Evolutionary conservation across 1,139 yeast genomes (phyloP), one percentile per base, ranked within the genome.

Genomic region (Komagataea norvegica): DNA sequence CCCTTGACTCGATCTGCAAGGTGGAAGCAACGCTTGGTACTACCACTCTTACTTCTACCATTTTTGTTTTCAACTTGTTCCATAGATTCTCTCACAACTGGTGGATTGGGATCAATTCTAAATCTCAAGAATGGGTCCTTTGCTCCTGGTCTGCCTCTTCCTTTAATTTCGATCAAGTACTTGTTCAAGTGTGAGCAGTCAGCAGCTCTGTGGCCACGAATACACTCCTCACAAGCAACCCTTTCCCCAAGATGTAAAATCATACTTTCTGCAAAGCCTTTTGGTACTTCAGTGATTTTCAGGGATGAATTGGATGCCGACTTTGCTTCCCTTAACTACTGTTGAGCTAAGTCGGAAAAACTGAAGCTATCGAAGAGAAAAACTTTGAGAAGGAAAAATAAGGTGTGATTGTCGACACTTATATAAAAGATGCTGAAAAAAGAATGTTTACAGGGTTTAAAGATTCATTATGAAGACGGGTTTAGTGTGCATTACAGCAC

Each of bases 161-260:
- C 75, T 29, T 96, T 69, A n/a, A 89, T 96, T 51, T 86, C 87
- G 16, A 87, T 77, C 27, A 89, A 65, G 25, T 93, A 88, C 34
- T 96, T 68, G 36, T 74, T 69, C 33, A 83, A 77, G 59, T 91
- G 98, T 42, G 76, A 76, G 59, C 98, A 91, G 40, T 81, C 77
- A 3, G 93, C 79, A 4, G 96, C 84, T 31, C 98, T 64, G 57
- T 91, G 98, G 16, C 97, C 97, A 31, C 96, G 68, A 28, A 91
- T 87, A 57, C 98, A 91, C 53, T 80, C 82, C 43, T 79, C 74
- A 59, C 96, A 91, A n/a, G 96, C 88, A 58, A 85, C 85, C 55
- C 91, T 86, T 51, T 75, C 82, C 29, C 85, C 86, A 47, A 85
- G 87, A 51, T 84, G 86, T 34, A 87, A 66, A 41, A 91, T 87